These are phyloP conservation scores for Geotrichum citri-aurantii DNA, from an alignment of 1,139 yeast genomes.

Conservation along the genomic window DNA sequence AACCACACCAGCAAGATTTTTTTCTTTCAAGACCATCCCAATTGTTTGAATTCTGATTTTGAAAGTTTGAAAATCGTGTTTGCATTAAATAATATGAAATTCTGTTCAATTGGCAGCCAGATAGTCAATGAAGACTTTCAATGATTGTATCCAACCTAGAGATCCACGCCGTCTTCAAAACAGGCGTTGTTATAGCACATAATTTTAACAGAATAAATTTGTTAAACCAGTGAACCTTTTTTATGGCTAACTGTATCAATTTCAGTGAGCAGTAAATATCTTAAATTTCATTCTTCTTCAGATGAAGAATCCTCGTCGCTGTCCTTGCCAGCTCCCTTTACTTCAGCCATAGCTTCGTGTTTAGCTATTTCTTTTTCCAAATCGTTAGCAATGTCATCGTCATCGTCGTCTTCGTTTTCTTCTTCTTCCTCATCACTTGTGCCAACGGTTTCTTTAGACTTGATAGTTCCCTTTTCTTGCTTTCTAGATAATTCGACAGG, in stretches of 20 bases:
- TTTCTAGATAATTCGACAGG: slow-evolving; percentile 1
- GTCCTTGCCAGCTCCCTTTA: background rate
- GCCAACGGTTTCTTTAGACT: slow-evolving; percentile 1
- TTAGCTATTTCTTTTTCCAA: slow-evolving; percentile 13
- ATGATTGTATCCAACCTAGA: too few relatives aligned
- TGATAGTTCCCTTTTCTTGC: background rate
- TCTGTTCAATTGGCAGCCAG: too few relatives aligned
- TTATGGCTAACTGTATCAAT: background rate
- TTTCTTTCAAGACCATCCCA: too few relatives aligned
- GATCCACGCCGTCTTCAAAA: too few relatives aligned
- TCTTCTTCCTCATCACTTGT: slow-evolving; percentile 16
- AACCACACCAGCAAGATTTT: too few relatives aligned
- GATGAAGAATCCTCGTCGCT: slow-evolving; percentile 3
- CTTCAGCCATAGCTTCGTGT: slow-evolving; percentile 13
- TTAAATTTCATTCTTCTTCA: slow-evolving; percentile 4
- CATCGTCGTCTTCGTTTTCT: slow-evolving; percentile 10
- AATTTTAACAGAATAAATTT: too few relatives aligned
- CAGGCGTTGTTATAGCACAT: too few relatives aligned
- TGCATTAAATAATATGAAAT: too few relatives aligned
- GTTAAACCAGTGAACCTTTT: too few relatives aligned
- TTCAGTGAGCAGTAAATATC: background rate
- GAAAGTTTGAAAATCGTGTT: too few relatives aligned
- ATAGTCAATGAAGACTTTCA: too few relatives aligned
- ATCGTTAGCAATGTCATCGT: slow-evolving; percentile 7
- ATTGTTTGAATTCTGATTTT: too few relatives aligned